Conservation (phyloP, 345 rosid genomes). For the Salix koriyanagi region DNA sequence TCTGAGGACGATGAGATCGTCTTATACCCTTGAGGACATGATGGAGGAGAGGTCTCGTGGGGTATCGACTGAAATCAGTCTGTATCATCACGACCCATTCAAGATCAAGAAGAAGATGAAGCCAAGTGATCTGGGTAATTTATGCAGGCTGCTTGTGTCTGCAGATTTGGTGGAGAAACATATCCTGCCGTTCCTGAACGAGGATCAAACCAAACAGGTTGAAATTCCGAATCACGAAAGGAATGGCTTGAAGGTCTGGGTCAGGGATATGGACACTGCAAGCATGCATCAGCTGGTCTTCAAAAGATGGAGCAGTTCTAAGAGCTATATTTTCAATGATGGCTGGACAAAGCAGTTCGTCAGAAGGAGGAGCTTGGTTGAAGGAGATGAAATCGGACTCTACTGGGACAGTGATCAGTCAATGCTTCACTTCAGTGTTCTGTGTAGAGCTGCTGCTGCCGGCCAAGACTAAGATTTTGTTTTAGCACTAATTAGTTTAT, state of each 20-base stretch:
- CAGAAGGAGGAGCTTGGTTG: neutral
- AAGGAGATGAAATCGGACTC: neutral
- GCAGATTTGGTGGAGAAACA: too few relatives aligned
- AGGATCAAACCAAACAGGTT: too few relatives aligned
- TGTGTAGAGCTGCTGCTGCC: neutral
- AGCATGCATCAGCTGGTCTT: too few relatives aligned
- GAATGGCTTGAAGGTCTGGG: too few relatives aligned
- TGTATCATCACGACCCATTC: neutral
- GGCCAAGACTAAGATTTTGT: neutral
- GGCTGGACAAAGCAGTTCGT: neutral
- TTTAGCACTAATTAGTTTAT: neutral
- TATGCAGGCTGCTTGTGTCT: too few relatives aligned
- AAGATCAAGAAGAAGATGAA: slow-evolving; percentile 9
- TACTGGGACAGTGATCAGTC: neutral
- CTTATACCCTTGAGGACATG: neutral
- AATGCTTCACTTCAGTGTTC: neutral
- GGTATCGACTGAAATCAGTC: neutral
- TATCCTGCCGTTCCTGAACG: too few relatives aligned
- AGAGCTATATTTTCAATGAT: too few relatives aligned
- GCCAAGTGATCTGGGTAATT: neutral
- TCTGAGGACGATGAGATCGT: neutral
- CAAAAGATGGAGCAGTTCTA: too few relatives aligned
- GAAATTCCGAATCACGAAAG: too few relatives aligned
- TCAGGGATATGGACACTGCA: neutral
- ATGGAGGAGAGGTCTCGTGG: neutral